Evolutionary conservation across 768 basidiomycete genomes (phyloP).

Genomic region (Phaeotremella skinneri): DNA sequence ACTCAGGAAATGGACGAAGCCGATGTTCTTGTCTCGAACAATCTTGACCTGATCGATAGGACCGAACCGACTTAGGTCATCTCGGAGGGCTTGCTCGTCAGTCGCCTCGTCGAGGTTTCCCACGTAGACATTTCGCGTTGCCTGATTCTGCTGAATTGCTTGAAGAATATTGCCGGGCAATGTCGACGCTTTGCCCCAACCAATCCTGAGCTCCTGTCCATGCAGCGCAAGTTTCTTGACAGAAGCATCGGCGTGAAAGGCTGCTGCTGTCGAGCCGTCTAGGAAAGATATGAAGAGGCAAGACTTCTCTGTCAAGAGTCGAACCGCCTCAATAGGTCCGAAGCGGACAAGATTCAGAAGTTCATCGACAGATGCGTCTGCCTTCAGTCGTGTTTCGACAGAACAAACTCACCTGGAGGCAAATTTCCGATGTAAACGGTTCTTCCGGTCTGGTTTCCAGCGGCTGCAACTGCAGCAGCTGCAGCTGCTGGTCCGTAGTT

Average conservation of each 20-base stretch:
- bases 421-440: constrained; percentile 98
- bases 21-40: constrained; percentile 97
- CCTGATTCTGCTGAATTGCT: constrained; percentile 87
- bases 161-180: constrained; percentile 81
- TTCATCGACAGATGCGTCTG: constrained; percentile 92
- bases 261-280: constrained; percentile 85
- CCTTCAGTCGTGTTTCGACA: not conserved
- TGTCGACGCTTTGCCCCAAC: constrained; percentile 93
- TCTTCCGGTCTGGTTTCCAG: constrained; percentile 61
- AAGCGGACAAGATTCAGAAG: constrained; percentile 96
- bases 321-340: constrained; percentile 90
- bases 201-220: constrained; percentile 95
- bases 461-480: constrained; percentile 61
- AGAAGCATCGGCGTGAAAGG: constrained; percentile 94
- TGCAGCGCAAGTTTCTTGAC: constrained; percentile 91
- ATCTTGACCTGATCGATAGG: constrained; percentile 99
- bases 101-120: constrained; percentile 85
- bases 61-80: constrained; percentile 88
- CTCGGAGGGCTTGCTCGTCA: constrained; percentile 87
- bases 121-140: constrained; percentile 92
- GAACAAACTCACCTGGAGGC: constrained; percentile 58
- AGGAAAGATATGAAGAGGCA: constrained; percentile 99
- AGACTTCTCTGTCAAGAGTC: constrained; percentile 91
- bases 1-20: constrained; percentile 96
- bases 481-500: constrained; percentile 73